Conservation (phyloP, 2,329 filamentous ascomycete genomes). For the Ophiostoma pallidulum region DNA sequence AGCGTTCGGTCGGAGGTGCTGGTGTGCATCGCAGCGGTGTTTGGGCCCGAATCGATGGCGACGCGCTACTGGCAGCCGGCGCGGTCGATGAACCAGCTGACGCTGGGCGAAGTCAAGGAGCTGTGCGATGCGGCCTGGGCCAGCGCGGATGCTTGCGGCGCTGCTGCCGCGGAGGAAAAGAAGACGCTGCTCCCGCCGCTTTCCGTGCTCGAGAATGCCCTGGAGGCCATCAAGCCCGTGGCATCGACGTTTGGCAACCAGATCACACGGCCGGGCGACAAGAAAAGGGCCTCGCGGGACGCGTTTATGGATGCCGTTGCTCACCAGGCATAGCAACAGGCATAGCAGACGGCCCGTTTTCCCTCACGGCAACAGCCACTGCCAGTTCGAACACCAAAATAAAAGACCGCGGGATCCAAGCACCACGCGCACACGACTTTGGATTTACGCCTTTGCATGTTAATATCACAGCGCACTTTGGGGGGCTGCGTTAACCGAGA, state of each 20-base stretch:
- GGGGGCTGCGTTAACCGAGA: too few species aligned
- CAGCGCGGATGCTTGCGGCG: neutral
- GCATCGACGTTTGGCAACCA: constrained; percentile 9
- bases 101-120: constrained; percentile 25
- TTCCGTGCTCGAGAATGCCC: constrained; percentile 19
- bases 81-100: constrained; percentile 19
- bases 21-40: constrained; percentile 26
- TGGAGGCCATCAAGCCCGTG: constrained; percentile 18
- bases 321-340: neutral
- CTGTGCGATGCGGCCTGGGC: constrained; percentile 31
- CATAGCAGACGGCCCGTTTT: neutral
- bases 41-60: constrained; percentile 21
- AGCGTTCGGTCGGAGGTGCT: constrained; percentile 22
- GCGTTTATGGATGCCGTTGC: constrained; percentile 2
- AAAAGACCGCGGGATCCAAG: neutral
- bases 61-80: constrained; percentile 16
- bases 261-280: constrained; percentile 8
- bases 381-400: neutral
- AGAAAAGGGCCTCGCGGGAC: constrained; percentile 2
- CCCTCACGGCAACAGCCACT: neutral
- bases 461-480: neutral
- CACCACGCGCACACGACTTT: too few species aligned
- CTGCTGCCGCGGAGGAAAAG: neutral
- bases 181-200: constrained; percentile 23
- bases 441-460: too few species aligned